Percentiles rank a stretch among this genome's conserved stretches.
These are phyloP conservation scores for Yarrowia sp. DNA, from an alignment of 805 yeast species.

Conservation along the genomic window DNA sequence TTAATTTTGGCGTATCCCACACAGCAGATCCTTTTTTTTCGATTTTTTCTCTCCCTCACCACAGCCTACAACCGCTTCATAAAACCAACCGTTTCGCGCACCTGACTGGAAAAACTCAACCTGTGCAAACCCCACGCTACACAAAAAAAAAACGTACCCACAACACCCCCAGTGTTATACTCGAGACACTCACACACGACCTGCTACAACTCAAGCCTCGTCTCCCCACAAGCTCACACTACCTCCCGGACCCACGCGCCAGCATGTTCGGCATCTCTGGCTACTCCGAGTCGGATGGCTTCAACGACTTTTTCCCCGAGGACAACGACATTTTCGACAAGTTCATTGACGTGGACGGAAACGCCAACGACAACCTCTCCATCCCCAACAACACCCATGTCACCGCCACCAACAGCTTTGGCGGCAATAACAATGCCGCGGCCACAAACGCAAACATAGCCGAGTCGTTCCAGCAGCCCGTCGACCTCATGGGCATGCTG, in stretches of 20 bases:
- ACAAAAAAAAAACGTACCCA: neutral
- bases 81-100: no score
- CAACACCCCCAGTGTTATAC: no score
- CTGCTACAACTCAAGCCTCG: no score
- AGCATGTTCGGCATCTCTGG: constrained; percentile 21
- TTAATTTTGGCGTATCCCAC: constrained; percentile 6
- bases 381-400: constrained; percentile 20
- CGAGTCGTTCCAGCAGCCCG: constrained; percentile 17
- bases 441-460: neutral
- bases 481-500: constrained; percentile 24
- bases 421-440: neutral
- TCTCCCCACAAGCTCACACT: neutral
- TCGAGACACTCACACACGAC: no score
- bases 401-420: neutral
- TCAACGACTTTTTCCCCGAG: constrained; percentile 25
- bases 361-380: constrained; percentile 5
- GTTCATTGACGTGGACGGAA: constrained; percentile 22
- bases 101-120: no score
- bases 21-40: constrained; percentile 6
- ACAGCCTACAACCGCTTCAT: neutral
- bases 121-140: no score
- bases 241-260: neutral
- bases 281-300: constrained; percentile 25
- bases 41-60: neutral
- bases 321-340: constrained; percentile 25